These are phyloP conservation scores for Fusarium camptoceras DNA, from an alignment of 2,329 filamentous ascomycete genomes.

Conservation along the genomic window DNA sequence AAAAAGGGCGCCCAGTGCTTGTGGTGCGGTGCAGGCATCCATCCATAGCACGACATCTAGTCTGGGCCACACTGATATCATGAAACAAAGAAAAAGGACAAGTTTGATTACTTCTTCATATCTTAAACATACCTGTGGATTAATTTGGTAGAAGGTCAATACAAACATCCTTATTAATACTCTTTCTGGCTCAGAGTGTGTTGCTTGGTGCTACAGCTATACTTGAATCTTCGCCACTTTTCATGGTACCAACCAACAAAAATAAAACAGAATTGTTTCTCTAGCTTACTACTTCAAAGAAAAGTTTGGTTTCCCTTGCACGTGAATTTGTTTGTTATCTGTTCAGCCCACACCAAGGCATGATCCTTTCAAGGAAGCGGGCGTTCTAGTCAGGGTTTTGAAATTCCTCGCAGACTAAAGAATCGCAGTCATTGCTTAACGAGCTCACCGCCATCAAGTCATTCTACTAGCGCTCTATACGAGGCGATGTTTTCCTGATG, in stretches of 20 bases:
- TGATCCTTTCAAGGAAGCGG: neutral
- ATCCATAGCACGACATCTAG: neutral
- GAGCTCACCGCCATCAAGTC: neutral
- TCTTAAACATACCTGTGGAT: neutral
- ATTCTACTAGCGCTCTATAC: neutral
- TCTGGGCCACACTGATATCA: slow-evolving; percentile 3
- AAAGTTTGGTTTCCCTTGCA: neutral
- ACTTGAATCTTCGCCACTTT: neutral
- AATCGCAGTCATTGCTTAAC: neutral
- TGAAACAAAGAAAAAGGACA: neutral
- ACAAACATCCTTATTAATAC: too few relatives aligned
- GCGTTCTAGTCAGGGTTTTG: neutral
- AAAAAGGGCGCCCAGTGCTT: neutral
- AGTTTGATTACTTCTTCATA: neutral
- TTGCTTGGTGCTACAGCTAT: neutral
- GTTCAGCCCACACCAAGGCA: neutral
- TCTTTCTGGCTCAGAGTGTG: neutral
- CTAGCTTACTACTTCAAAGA: too few relatives aligned
- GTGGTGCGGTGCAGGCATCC: neutral
- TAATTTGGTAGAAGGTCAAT: neutral
- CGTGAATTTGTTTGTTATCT: neutral
- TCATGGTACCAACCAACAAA: neutral
- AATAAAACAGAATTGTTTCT: neutral
- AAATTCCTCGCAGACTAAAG: slow-evolving; percentile 4
- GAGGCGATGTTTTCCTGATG: slow-evolving; percentile 8